Evolutionary conservation across 768 basidiomycete genomes (phyloP).

Genomic region (Multifurca ochricompacta): DNA sequence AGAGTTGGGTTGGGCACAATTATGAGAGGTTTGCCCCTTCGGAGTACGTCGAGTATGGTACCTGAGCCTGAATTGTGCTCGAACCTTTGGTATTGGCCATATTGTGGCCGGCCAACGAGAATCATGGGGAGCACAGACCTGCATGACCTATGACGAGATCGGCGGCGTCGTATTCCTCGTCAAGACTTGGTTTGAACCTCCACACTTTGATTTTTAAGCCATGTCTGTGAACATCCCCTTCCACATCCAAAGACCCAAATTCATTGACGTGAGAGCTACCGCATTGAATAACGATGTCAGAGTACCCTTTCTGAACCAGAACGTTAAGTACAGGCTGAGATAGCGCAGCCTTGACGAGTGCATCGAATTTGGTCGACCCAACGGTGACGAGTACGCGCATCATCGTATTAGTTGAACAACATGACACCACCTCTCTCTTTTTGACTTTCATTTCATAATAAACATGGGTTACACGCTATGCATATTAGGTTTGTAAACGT

Average conservation of each 20-base stretch:
- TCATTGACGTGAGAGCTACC: slow-evolving; percentile 55
- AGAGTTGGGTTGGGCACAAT: slow-evolving; percentile 85
- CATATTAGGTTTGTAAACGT: slow-evolving; percentile 51
- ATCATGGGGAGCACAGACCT: slow-evolving; percentile 41
- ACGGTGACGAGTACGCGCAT: slow-evolving; percentile 69
- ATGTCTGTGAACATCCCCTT: slow-evolving; percentile 22
- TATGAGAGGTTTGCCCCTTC: slow-evolving; percentile 68
- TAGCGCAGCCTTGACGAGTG: slow-evolving; percentile 54
- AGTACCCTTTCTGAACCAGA: slow-evolving; percentile 50
- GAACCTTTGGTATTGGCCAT: background rate
- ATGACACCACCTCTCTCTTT: background rate
- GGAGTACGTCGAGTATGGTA: slow-evolving; percentile 83
- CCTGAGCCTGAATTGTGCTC: slow-evolving; percentile 62
- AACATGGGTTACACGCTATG: slow-evolving; percentile 92
- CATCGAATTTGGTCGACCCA: slow-evolving; percentile 83
- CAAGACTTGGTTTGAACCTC: slow-evolving; percentile 68
- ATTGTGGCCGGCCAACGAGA: background rate
- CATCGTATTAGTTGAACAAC: background rate
- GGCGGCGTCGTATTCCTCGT: slow-evolving; percentile 52
- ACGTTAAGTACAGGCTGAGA: slow-evolving; percentile 49
- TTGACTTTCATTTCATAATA: slow-evolving; percentile 4
- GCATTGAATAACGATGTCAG: slow-evolving; percentile 62
- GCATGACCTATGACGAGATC: slow-evolving; percentile 91
- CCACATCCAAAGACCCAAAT: slow-evolving; percentile 20
- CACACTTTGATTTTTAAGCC: slow-evolving; percentile 57